Percentiles rank a stretch among this genome's conserved stretches.
Evolutionary conservation across 192 early-diverging fungal species (phyloP).

Genomic region (Coemansia sp.): DNA sequence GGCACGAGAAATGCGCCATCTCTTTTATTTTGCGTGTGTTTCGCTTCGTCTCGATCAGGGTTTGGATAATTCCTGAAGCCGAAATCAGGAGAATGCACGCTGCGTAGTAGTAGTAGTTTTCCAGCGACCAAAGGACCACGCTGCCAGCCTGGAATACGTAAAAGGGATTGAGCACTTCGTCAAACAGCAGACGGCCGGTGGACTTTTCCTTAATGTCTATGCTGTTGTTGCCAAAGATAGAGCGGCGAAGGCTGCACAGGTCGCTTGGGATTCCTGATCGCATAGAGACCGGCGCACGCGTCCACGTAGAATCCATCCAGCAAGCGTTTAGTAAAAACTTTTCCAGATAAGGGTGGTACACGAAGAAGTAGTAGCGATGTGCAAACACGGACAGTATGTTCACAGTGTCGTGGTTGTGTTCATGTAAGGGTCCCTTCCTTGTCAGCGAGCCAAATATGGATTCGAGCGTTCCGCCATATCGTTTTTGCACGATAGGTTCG

Average conservation of each 20-base stretch:
- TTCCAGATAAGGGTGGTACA: constrained; percentile 51
- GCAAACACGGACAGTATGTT: constrained; percentile 40
- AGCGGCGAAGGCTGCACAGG: constrained; percentile 57
- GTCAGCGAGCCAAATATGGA: constrained; percentile 63
- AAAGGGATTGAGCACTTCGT: constrained; percentile 80
- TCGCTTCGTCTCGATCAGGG: constrained; percentile 76
- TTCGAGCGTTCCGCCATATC: constrained; percentile 66
- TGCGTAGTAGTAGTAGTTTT: constrained; percentile 96
- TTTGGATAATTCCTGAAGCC: constrained; percentile 70
- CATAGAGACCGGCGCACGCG: constrained; percentile 29
- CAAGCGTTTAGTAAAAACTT: constrained; percentile 49
- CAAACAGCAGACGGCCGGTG: constrained; percentile 58
- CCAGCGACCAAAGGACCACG: constrained; percentile 78
- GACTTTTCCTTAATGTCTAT: constrained; percentile 75
- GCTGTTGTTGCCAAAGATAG: constrained; percentile 71
- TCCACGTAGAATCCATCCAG: constrained; percentile 55
- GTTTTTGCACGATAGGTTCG: constrained; percentile 57
- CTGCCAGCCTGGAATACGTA: constrained; percentile 81
- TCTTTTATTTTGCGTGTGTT: constrained; percentile 71
- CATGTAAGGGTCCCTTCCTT: constrained; percentile 26
- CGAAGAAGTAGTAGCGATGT: constrained; percentile 55
- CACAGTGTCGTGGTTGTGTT: constrained; percentile 43
- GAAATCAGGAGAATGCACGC: constrained; percentile 89
- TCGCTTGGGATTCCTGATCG: constrained; percentile 58
- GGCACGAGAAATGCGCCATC: constrained; percentile 87